These are phyloP conservation scores for Penicillium sp. DNA, from an alignment of 2,329 filamentous ascomycete species.

Conservation along the genomic window DNA sequence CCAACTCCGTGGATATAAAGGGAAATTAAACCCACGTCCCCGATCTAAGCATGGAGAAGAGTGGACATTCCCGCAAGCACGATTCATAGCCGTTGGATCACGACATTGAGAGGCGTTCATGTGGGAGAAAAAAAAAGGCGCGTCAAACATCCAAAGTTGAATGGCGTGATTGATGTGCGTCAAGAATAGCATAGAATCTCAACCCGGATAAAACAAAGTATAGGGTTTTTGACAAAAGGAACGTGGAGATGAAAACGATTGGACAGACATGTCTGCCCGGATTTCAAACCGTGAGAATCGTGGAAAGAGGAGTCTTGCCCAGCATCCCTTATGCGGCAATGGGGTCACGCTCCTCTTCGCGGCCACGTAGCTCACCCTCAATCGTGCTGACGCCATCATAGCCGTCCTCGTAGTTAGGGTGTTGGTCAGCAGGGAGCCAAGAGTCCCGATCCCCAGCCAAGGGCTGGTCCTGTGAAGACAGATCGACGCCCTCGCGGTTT, in stretches of 20 bases:
- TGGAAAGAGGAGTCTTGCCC: background rate
- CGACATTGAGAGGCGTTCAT: conserved; percentile 11
- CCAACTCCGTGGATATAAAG: conserved; percentile 1
- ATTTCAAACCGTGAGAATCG: conserved; percentile 15
- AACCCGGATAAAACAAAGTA: background rate
- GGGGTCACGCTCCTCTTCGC: conserved; percentile 37
- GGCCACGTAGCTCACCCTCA: conserved; percentile 36
- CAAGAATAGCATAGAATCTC: background rate
- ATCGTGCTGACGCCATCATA: conserved; percentile 36
- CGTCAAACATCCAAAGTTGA: background rate
- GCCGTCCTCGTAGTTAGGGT: conserved; percentile 48
- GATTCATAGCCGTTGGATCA: conserved; percentile 13
- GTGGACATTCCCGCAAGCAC: conserved; percentile 11
- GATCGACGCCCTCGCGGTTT: conserved; percentile 72
- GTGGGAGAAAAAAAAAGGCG: background rate
- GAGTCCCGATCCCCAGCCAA: conserved; percentile 72
- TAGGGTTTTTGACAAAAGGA: background rate
- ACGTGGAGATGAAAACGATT: background rate
- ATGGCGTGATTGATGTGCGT: conserved; percentile 1
- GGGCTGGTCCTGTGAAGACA: conserved; percentile 77
- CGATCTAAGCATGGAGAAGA: conserved; percentile 1
- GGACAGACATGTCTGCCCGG: background rate
- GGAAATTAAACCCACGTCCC: conserved; percentile 1
- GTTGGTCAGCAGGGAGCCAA: conserved; percentile 74
- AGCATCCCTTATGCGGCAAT: conserved; percentile 21